Percentiles rank a stretch among this genome's conserved stretches.
These are phyloP conservation scores for Paraphaeosphaeria sporulosa DNA, from an alignment of 2,329 filamentous ascomycete genomes.

Conservation along the genomic window DNA sequence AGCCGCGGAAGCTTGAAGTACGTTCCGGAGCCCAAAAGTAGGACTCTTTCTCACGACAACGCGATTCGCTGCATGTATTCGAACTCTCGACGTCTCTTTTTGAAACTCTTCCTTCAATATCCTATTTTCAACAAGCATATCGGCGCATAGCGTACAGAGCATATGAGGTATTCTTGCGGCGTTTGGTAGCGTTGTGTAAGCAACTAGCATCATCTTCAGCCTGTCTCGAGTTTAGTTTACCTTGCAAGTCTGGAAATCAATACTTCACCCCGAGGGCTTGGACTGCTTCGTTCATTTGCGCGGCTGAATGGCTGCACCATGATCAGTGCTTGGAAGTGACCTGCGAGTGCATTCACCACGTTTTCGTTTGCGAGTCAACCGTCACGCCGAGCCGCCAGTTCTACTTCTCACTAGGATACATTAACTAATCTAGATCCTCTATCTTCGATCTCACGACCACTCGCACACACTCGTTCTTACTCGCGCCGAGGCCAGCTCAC, in stretches of 20 bases:
- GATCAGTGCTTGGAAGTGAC: background rate
- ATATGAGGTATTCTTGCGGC: background rate
- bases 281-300: no score
- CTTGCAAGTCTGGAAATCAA: no score
- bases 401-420: no score
- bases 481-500: no score
- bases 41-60: background rate
- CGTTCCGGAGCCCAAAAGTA: constrained; percentile 13
- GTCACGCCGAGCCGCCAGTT: no score
- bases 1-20: constrained; percentile 20
- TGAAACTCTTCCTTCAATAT: background rate
- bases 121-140: background rate
- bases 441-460: no score
- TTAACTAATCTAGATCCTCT: no score
- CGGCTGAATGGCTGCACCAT: background rate
- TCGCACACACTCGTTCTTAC: no score
- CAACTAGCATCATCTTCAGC: background rate
- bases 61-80: background rate
- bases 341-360: no score
- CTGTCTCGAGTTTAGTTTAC: background rate
- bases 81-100: background rate
- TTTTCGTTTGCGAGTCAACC: no score
- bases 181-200: background rate
- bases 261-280: no score
- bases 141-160: background rate